These are phyloP conservation scores for Cydonia oblonga DNA, from an alignment of 331 rosid genomes.

Conservation along the genomic window DNA sequence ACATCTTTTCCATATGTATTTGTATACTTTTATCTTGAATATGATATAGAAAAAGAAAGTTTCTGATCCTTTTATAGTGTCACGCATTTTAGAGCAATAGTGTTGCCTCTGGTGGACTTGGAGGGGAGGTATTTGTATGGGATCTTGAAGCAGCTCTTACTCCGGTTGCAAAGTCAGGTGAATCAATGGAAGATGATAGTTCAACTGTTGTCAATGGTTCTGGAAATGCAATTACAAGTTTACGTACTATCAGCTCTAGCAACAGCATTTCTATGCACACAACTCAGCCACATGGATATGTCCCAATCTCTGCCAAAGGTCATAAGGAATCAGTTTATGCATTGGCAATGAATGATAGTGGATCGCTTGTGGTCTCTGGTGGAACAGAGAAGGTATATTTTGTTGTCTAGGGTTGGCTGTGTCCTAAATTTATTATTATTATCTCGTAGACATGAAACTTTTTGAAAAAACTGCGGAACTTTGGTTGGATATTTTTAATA, in stretches of 20 bases:
- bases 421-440: conserved; percentile 9
- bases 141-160: conserved; percentile 83
- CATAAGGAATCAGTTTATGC: conserved; percentile 99
- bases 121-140: conserved; percentile 99
- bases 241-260: conserved; percentile 83
- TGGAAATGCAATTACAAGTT: conserved; percentile 56
- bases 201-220: conserved; percentile 70
- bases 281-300: conserved; percentile 75
- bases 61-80: conserved; percentile 83
- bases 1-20: not conserved
- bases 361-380: conserved; percentile 88
- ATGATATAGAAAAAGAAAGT: not conserved
- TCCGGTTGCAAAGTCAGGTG: conserved; percentile 57
- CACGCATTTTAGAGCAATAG: conserved; percentile 97
- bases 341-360: conserved; percentile 82
- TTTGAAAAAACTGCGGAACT: not conserved
- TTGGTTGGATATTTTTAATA: not conserved
- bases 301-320: conserved; percentile 86
- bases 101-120: conserved; percentile 99
- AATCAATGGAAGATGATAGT: conserved; percentile 63
- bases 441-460: not conserved
- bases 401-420: conserved; percentile 15
- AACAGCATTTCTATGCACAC: conserved; percentile 52
- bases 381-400: conserved; percentile 92
- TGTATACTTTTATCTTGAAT: not conserved